phyloP scores from a whole-genome alignment of 352 stramenopile genomes.

The Globisporangium carolinianum region DNA sequence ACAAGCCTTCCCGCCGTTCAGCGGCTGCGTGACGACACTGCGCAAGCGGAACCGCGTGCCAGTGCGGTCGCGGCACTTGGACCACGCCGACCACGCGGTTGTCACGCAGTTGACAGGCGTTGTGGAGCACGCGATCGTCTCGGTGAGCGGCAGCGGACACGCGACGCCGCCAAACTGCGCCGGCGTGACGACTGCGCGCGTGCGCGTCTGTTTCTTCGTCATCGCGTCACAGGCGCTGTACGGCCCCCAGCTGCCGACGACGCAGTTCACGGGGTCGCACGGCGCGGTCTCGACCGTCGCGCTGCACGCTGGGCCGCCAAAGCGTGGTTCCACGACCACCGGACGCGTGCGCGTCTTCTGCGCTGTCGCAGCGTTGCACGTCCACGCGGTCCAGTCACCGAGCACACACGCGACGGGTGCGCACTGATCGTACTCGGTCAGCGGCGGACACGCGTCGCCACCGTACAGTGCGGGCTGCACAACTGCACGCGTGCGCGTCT shows the following conservation, averaged over 20 bases:
- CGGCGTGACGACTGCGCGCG: slow-evolving; percentile 21
- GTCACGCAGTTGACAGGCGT: slow-evolving; percentile 20
- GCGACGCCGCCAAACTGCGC: slow-evolving; percentile 27
- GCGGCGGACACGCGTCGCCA: slow-evolving; percentile 22
- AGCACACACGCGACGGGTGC: slow-evolving; percentile 38
- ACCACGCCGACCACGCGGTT: slow-evolving; percentile 17
- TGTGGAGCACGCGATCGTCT: slow-evolving; percentile 11
- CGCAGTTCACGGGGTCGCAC: slow-evolving; percentile 51
- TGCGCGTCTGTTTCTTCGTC: slow-evolving; percentile 21
- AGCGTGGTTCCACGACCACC: slow-evolving; percentile 18
- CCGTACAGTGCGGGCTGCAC: slow-evolving; percentile 24
- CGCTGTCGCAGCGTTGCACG: slow-evolving; percentile 23
- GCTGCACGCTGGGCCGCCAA: slow-evolving; percentile 30
- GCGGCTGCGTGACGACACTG: slow-evolving; percentile 16
- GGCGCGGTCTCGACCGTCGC: slow-evolving; percentile 16
- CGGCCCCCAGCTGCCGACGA: slow-evolving; percentile 21
- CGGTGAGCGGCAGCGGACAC: slow-evolving; percentile 15
- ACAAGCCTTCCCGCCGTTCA: slow-evolving; percentile 25
- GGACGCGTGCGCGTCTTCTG: slow-evolving; percentile 33
- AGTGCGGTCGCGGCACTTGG: slow-evolving; percentile 18
- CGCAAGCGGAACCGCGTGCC: slow-evolving; percentile 20
- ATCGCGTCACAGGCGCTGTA: slow-evolving; percentile 26
- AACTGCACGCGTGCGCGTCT: slow-evolving; percentile 26
- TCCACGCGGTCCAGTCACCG: slow-evolving; percentile 28
- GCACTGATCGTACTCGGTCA: slow-evolving; percentile 27